Evolutionary conservation across 257 asterid genomes (phyloP).

Genomic region (Solanum chilense): DNA sequence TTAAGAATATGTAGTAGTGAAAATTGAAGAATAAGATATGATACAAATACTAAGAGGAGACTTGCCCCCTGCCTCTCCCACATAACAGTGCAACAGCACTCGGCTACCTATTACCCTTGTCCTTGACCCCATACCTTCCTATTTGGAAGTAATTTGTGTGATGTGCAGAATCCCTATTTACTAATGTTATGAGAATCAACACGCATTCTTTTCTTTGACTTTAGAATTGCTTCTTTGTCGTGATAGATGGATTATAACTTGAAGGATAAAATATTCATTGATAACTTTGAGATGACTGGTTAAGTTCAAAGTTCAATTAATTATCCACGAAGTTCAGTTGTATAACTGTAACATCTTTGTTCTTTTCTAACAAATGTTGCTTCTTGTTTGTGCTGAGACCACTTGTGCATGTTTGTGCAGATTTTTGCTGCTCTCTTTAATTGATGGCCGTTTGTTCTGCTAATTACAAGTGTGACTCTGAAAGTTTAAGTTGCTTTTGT

Average conservation of each 20-base stretch:
- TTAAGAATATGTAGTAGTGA: background rate
- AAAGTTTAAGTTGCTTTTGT: slow-evolving; percentile 24
- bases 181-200: background rate
- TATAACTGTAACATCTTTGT: background rate
- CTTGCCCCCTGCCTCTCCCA: background rate
- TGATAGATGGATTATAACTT: background rate
- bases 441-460: slow-evolving; percentile 52
- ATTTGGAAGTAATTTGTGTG: background rate
- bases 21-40: background rate
- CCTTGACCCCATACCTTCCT: background rate
- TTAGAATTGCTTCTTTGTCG: background rate
- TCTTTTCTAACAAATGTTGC: background rate
- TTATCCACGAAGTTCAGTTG: background rate
- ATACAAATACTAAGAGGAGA: background rate
- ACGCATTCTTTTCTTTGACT: background rate
- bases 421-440: slow-evolving; percentile 16
- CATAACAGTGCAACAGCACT: background rate
- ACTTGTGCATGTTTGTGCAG: background rate
- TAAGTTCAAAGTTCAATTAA: background rate
- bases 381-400: background rate
- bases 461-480: slow-evolving; percentile 22
- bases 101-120: background rate
- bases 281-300: background rate
- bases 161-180: background rate
- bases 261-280: background rate